Evolutionary conservation across 441 rosid species (phyloP), one percentile per base, ranked within the genome.

Genomic region (Iberis amara): DNA sequence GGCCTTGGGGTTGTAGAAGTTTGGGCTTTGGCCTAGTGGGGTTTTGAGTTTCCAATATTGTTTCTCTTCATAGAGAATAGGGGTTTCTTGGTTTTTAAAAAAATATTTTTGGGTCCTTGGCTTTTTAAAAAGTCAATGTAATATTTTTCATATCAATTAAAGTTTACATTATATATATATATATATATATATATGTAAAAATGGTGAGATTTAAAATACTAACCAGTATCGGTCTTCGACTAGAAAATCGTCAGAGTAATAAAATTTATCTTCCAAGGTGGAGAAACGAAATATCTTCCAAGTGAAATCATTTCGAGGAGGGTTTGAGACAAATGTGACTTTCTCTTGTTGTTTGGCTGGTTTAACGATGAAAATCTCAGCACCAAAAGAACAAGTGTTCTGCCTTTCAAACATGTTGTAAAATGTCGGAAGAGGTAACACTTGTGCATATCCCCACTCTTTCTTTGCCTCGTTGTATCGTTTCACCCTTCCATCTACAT

Each of bases 201-300:
- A 8, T 9, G 15, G 11, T 24, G 11, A 37, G 5, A 8, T n/a
- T n/a, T n/a, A 7, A 53, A 33, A 4, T 33, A 48, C 70, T 38
- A 53, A 66, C 71, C 71, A 66, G 28, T 66, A 66, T 48, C 66
- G 47, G 52, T 55, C 57, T 37, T 46, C 71, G 14, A 60, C 71
- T 8, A 60, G 66, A 23, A 67, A 67, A 7, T 30, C 58, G 2
- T 38, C 71, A 6, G 71, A 61, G 31, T 49, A 67, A 6, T 61
- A 61, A 15, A 30, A 55, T 31, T 13, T 61, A 24, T 67, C 62
- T 61, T 67, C 71, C 57, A 67, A 55, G 0, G 0, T 28, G 1
- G 71, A 67, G 62, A 67, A 67, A 43, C 0, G 57, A 49, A 38
- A 48, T 1, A 67, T 30, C 48, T 48, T 60, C 71, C 66, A 67